A percentile compares a stretch with the other conserved stretches of the same genome.
Evolutionary conservation across 2,329 filamentous ascomycete genomes (phyloP).

Genomic region (Cytospora chrysosperma): DNA sequence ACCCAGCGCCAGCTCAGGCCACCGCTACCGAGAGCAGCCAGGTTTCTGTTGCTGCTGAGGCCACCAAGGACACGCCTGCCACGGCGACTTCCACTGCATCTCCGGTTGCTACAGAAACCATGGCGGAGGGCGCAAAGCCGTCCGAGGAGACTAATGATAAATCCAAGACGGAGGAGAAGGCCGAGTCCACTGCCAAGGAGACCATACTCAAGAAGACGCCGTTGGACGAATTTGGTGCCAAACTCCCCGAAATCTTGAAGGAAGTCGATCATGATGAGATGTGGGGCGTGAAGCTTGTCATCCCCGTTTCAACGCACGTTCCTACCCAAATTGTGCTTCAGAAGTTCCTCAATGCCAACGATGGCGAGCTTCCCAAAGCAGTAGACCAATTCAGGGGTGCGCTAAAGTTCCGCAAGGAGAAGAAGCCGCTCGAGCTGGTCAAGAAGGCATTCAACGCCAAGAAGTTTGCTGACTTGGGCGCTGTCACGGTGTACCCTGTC

Average conservation of each 20-base stretch:
- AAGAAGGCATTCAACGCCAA: constrained; percentile 61
- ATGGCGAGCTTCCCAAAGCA: constrained; percentile 69
- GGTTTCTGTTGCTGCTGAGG: neutral
- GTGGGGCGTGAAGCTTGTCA: constrained; percentile 74
- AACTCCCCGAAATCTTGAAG: constrained; percentile 57
- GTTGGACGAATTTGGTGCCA: constrained; percentile 56
- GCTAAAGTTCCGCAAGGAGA: constrained; percentile 78
- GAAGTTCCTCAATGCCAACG: constrained; percentile 92
- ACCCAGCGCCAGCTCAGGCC: neutral
- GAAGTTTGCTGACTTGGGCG: constrained; percentile 79
- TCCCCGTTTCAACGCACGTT: constrained; percentile 51
- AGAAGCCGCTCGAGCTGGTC: constrained; percentile 67
- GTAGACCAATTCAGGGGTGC: constrained; percentile 77
- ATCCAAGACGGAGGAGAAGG: neutral
- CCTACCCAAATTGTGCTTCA: constrained; percentile 83
- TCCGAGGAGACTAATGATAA: neutral
- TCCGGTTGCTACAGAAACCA: neutral
- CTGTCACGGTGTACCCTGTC: constrained; percentile 68
- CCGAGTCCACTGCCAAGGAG: neutral
- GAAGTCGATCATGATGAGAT: constrained; percentile 69
- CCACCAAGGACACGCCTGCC: neutral
- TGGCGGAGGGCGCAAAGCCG: constrained; percentile 4
- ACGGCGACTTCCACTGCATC: neutral
- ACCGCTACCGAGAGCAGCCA: constrained; percentile 5
- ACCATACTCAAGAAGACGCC: constrained; percentile 29